A percentile compares a stretch with the other conserved stretches of the same genome.
phyloP scores from a whole-genome alignment of 2,329 filamentous ascomycete species.

The Fusarium guadeloupense region DNA sequence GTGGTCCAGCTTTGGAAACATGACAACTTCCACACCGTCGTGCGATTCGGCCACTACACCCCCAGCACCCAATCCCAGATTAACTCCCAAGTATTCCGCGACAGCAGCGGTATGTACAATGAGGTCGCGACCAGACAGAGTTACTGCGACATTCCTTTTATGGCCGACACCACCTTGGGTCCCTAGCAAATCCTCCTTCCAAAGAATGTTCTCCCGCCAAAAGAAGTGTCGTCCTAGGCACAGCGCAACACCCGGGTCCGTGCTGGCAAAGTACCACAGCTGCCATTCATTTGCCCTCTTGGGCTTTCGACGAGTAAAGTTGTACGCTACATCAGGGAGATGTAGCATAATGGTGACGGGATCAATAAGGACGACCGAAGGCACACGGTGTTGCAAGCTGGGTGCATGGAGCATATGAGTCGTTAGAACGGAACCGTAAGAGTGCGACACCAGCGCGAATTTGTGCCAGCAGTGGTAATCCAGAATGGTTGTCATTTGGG shows the following conservation, averaged over 20 bases:
- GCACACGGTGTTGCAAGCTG: conserved; percentile 60
- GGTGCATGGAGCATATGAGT: conserved; percentile 67
- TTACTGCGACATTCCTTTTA: conserved; percentile 61
- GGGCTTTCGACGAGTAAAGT: conserved; percentile 68
- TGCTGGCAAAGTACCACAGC: conserved; percentile 75
- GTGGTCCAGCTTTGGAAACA: conserved; percentile 70
- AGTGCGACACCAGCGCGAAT: conserved; percentile 70
- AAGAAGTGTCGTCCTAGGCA: conserved; percentile 74
- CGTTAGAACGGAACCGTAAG: conserved; percentile 70
- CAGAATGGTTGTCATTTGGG: conserved; percentile 66
- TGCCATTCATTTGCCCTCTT: conserved; percentile 72
- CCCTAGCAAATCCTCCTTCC: conserved; percentile 69
- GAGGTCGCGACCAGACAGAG: conserved; percentile 67
- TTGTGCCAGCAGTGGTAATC: conserved; percentile 64
- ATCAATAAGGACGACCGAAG: conserved; percentile 60
- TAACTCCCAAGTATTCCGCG: conserved; percentile 60
- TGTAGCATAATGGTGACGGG: conserved; percentile 75
- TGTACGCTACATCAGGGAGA: conserved; percentile 75
- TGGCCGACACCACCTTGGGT: conserved; percentile 22
- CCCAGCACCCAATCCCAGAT: conserved; percentile 12
- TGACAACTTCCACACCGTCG: conserved; percentile 62
- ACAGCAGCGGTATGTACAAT: conserved; percentile 71
- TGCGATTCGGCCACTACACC: conserved; percentile 18
- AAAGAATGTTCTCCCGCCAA: conserved; percentile 75
- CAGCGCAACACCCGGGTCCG: conserved; percentile 72